These are phyloP conservation scores for Talaromyces marneffei DNA, from an alignment of 2,329 filamentous ascomycete genomes.

Conservation along the genomic window DNA sequence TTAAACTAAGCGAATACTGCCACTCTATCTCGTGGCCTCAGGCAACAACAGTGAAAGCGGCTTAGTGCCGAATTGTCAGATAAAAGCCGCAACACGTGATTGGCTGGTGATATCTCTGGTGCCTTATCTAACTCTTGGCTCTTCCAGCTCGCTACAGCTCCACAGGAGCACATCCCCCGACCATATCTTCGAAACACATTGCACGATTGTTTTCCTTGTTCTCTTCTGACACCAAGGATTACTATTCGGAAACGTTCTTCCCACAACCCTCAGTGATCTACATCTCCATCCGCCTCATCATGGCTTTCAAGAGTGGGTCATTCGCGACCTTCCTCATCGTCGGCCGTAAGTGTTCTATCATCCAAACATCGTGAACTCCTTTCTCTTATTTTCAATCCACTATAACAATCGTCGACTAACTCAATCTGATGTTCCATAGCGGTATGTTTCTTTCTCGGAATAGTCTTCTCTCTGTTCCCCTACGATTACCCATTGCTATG, in stretches of 20 bases:
- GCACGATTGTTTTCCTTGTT: background rate
- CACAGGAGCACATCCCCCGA: background rate
- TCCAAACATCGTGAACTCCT: background rate
- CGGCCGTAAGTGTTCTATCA: constrained; percentile 62
- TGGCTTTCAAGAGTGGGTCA: constrained; percentile 48
- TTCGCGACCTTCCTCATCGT: constrained; percentile 98
- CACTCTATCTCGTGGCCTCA: background rate
- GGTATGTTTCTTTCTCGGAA: constrained; percentile 95
- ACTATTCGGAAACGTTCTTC: background rate
- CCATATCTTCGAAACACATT: background rate
- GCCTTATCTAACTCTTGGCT: constrained; percentile 2
- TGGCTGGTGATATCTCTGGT: background rate
- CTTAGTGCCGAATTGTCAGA: background rate
- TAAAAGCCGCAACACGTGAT: background rate
- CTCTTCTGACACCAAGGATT: background rate
- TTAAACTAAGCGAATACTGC: background rate
- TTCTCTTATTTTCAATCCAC: background rate
- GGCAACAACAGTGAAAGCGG: background rate
- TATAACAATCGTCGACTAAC: background rate
- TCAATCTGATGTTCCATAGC: constrained; percentile 44
- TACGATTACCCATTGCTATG: constrained; percentile 60
- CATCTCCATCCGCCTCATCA: constrained; percentile 15
- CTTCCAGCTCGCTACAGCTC: constrained; percentile 4
- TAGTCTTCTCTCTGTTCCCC: constrained; percentile 91
- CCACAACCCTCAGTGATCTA: background rate